Evolutionary conservation across 345 rosid genomes (phyloP), one percentile per base, ranked within the genome.

Genomic region (Boechera stricta): DNA sequence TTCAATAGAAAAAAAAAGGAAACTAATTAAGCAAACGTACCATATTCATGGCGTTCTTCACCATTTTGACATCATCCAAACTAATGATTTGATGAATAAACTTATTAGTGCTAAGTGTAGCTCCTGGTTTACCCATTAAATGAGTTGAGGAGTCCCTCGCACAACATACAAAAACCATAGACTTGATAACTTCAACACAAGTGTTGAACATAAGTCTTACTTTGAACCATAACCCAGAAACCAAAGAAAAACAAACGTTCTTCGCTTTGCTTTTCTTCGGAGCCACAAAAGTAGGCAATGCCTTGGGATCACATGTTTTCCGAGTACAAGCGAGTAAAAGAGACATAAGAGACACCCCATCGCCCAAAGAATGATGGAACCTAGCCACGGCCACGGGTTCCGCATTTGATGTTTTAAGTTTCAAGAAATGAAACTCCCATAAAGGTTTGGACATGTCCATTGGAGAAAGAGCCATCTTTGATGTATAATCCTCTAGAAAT

Each of bases 331-430:
- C 86, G 6, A 89, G 71, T 21, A 90, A 81, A 26, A 81, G 85
- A 39, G 93, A 88, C 72, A 88, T 85, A 49, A 88, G 89, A 28
- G 91, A 90, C 48, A 74, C 76, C 24, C 87, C 86, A 32, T 90
- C 87, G 0, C 95, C 89, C 0, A 90, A 33, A 0, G 89, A 85
- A 74, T 90, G 93, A 83, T 87, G 93, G 42, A 84, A 61, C 39
- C 88, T 57, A 26, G 83, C 68, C 62, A 89, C 68, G 1, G 57
- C 31, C 32, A 53, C 57, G 4, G 15, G 10, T 2, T 53, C 32
- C 7, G 57, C 57, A 53, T 53, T 32, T 53, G 32, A 53, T 53
- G 57, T 53, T 53, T 24, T 53, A 10, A 53, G 57, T 10, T 10
- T 10, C 57, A 53, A 24, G 4, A 53, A 2, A 24, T 53, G 57